A percentile compares a stretch with the other conserved stretches of the same genome.
phyloP scores from a whole-genome alignment of 192 early-diverging fungal species.

The Bifiguratus adelaidae region DNA sequence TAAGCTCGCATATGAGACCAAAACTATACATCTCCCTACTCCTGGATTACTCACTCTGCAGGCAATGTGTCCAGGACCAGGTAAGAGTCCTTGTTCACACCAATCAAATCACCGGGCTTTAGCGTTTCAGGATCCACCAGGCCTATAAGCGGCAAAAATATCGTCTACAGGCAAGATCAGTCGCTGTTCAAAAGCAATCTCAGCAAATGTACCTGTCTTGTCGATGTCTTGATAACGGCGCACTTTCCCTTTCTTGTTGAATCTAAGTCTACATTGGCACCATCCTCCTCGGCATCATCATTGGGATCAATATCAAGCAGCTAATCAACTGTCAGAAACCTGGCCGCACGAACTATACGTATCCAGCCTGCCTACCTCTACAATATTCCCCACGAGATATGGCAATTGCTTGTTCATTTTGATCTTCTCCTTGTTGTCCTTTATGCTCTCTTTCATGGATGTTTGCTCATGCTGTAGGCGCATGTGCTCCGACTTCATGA shows the following conservation, averaged over 20 bases:
- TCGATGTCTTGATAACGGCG: slow-evolving; percentile 93
- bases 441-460: slow-evolving; percentile 84
- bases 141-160: slow-evolving; percentile 96
- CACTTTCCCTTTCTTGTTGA: slow-evolving; percentile 92
- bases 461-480: slow-evolving; percentile 85
- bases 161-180: slow-evolving; percentile 44
- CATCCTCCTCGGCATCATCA: slow-evolving; percentile 87
- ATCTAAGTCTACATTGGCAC: slow-evolving; percentile 88
- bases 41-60: slow-evolving; percentile 57
- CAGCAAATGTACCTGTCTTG: slow-evolving; percentile 59
- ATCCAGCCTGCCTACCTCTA: slow-evolving; percentile 59
- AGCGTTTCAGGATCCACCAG: slow-evolving; percentile 82
- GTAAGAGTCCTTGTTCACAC: slow-evolving; percentile 97
- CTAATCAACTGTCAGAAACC: slow-evolving; percentile 30
- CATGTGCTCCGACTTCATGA: slow-evolving; percentile 84
- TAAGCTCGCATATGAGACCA: slow-evolving; percentile 7
- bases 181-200: too few relatives aligned
- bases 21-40: neutral
- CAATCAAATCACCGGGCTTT: slow-evolving; percentile 94
- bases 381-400: slow-evolving; percentile 92
- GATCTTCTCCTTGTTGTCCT: slow-evolving; percentile 98
- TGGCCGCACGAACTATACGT: neutral
- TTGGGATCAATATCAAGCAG: slow-evolving; percentile 87
- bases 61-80: slow-evolving; percentile 93
- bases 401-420: slow-evolving; percentile 96